A percentile compares a stretch with the other conserved stretches of the same genome.
phyloP scores from a whole-genome alignment of 805 yeast genomes.

The Spathaspora girioi region DNA sequence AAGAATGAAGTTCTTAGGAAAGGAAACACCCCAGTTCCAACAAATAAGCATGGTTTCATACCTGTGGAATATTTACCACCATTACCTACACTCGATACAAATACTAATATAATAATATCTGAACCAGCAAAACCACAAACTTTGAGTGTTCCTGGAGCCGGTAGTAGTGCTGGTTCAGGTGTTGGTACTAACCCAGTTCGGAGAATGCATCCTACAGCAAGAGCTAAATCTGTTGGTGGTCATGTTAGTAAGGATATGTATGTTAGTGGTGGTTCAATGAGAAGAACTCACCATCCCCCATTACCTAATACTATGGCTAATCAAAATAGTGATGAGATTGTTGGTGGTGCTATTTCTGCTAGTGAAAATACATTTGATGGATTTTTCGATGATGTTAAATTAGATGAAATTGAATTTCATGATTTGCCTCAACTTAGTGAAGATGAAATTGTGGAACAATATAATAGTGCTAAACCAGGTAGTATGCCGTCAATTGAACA shows the following conservation, averaged over 20 bases:
- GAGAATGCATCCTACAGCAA: slow-evolving; percentile 71
- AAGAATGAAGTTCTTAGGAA: not conserved
- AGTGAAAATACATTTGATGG: slow-evolving; percentile 40
- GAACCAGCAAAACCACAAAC: not conserved
- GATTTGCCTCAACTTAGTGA: slow-evolving; percentile 36
- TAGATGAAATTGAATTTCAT: slow-evolving; percentile 31
- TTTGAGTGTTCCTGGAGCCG: slow-evolving; percentile 9
- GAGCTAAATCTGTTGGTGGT: slow-evolving; percentile 82
- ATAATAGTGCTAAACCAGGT: slow-evolving; percentile 59
- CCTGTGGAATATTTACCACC: slow-evolving; percentile 44
- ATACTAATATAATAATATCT: slow-evolving; percentile 17
- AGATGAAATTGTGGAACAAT: slow-evolving; percentile 39
- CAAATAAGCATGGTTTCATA: slow-evolving; percentile 33
- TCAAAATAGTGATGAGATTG: slow-evolving; percentile 44
- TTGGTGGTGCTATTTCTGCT: slow-evolving; percentile 15
- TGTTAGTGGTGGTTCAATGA: slow-evolving; percentile 4
- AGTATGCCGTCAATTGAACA: slow-evolving; percentile 92
- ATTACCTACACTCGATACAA: slow-evolving; percentile 37
- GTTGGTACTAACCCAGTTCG: too few relatives aligned
- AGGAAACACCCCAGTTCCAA: slow-evolving; percentile 4
- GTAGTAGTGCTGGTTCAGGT: too few relatives aligned
- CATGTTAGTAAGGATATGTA: slow-evolving; percentile 64
- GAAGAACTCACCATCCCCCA: slow-evolving; percentile 34
- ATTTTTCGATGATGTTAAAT: slow-evolving; percentile 56
- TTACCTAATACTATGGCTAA: too few relatives aligned